Evolutionary conservation across 306 rosid species (phyloP), one percentile per base, ranked within the genome.

Genomic region (Senna siamea): DNA sequence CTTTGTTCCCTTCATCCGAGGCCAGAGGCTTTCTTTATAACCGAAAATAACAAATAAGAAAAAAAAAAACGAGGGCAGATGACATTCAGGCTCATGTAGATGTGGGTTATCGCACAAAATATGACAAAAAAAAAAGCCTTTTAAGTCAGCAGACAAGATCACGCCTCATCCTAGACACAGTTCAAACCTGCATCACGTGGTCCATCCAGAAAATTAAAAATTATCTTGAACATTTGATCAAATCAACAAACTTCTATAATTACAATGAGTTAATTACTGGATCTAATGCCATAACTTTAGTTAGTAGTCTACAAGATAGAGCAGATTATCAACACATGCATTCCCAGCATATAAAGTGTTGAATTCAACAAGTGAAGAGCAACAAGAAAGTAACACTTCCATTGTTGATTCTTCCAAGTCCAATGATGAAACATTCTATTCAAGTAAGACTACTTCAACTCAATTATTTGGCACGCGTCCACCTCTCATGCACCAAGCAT

Each of bases 251-350:
- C 51, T 58, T 9, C 34, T 34, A 57, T 11, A 63, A 67, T 37
- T 19, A 30, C 15, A 47, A 12, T n/a, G 2, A 5, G 66, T 51
- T 43, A 65, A n/a, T 41, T 41, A 17, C 38, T 72, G 30, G 55
- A 41, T 64, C 40, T 66, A 19, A 32, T 59, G 43, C 32, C 69
- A 76, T 76, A 56, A 47, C n/a, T 70, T 50, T 57, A 66, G 37
- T 50, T 46, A 57, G 35, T 43, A 61, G 5, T 18, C 9, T 17
- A 56, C 15, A 26, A 48, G 30, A 74, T 22, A 37, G 18, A 59
- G 69, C 32, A 66, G 62, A 66, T 22, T 52, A 69, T 37, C 70
- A 55, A 37, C 28, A 35, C 26, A 68, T 44, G 32, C 2, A 23
- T 43, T n/a, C n/a, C n/a, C n/a, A n/a, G n/a, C n/a, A n/a, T n/a